Percentiles rank a stretch among this genome's conserved stretches.
Evolutionary conservation across 352 stramenopile species (phyloP).

Genomic region (Blastocystis hominis): DNA sequence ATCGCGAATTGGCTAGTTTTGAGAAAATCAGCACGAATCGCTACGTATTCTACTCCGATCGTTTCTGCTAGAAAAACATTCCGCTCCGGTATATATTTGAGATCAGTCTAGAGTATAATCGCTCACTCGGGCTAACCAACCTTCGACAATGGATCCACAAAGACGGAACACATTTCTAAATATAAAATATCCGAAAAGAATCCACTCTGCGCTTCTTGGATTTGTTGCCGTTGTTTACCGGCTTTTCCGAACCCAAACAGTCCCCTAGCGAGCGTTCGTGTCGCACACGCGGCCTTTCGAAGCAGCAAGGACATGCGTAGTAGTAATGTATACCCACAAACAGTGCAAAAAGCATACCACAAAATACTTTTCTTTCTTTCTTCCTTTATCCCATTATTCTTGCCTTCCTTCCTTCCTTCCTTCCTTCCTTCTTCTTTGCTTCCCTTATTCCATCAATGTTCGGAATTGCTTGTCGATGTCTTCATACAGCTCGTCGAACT

Average conservation of each 20-base stretch:
- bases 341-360: no score
- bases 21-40: neutral
- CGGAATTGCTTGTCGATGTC: neutral
- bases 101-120: neutral
- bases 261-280: neutral
- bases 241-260: neutral
- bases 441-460: neutral
- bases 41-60: slow-evolving; percentile 51
- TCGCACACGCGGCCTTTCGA: neutral
- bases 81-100: slow-evolving; percentile 39
- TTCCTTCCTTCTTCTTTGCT: no score
- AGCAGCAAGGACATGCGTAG: neutral
- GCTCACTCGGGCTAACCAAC: neutral
- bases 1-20: slow-evolving; percentile 35
- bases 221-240: neutral
- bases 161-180: slow-evolving; percentile 16
- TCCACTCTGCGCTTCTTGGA: slow-evolving; percentile 8
- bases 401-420: no score
- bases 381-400: no score
- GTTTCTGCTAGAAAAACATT: slow-evolving; percentile 32
- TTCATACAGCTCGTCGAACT: neutral
- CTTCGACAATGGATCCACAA: slow-evolving; percentile 43
- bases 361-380: no score
- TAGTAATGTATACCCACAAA: neutral
- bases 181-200: neutral